Conservation (phyloP, 139 green algal species). For the Coelastrella sp. region DNA sequence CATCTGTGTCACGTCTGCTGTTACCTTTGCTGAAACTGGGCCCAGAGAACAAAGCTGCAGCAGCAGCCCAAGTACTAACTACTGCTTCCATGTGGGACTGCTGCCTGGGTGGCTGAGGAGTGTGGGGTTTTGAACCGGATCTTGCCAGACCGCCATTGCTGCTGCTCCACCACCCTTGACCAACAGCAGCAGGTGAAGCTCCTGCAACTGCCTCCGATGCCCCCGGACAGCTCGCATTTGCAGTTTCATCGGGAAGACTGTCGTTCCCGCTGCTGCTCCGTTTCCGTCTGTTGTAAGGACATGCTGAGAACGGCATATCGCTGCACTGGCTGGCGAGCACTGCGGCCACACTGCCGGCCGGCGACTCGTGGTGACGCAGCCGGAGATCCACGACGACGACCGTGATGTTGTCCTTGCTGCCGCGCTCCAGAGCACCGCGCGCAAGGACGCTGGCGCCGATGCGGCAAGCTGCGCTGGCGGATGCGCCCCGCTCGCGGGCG, state of each 20-base stretch:
- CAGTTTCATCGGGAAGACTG: background rate
- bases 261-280: constrained; percentile 29
- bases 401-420: constrained; percentile 74
- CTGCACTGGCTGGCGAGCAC: constrained; percentile 45
- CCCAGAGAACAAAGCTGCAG: background rate
- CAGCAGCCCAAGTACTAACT: background rate
- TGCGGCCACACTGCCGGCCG: constrained; percentile 17
- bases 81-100: constrained; percentile 4
- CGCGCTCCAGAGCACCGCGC: constrained; percentile 66
- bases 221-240: background rate
- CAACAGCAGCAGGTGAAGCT: background rate
- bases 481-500: constrained; percentile 57
- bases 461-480: constrained; percentile 50
- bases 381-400: constrained; percentile 70
- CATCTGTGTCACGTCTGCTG: background rate
- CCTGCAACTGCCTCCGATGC: background rate
- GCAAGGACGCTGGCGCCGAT: constrained; percentile 71
- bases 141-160: background rate
- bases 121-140: too few relatives aligned
- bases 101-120: background rate
- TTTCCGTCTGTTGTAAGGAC: constrained; percentile 4
- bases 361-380: background rate
- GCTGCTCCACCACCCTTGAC: background rate
- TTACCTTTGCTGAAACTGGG: background rate
- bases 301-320: background rate